These are phyloP conservation scores for Claviceps quebecensis DNA, from an alignment of 2,329 filamentous ascomycete species.

Conservation along the genomic window DNA sequence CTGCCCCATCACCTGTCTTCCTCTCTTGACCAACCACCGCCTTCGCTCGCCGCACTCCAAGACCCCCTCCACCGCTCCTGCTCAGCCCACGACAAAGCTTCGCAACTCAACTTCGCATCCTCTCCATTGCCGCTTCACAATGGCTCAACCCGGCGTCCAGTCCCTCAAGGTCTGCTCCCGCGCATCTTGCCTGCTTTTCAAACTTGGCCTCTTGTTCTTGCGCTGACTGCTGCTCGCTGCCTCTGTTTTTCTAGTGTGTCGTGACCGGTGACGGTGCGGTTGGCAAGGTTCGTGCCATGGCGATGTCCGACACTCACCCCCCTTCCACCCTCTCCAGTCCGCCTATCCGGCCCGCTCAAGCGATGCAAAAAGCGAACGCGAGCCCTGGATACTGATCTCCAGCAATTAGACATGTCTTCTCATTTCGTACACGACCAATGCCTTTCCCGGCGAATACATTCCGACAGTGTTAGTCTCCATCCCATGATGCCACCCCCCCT, in stretches of 20 bases:
- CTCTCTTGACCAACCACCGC: neutral
- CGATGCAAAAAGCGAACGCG: neutral
- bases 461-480: conserved; percentile 71
- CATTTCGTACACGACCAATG: conserved; percentile 98
- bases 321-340: neutral
- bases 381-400: neutral
- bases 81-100: conserved; percentile 1
- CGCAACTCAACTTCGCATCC: neutral
- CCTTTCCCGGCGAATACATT: conserved; percentile 99
- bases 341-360: neutral
- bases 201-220: conserved; percentile 5
- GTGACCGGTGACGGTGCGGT: conserved; percentile 99
- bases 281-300: conserved; percentile 48
- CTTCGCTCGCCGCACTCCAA: conserved; percentile 2
- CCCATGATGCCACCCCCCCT: conserved; percentile 2
- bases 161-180: conserved; percentile 63
- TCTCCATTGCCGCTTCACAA: conserved; percentile 23
- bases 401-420: conserved; percentile 79
- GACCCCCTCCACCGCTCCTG: conserved; percentile 4
- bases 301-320: neutral
- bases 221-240: conserved; percentile 14
- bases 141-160: conserved; percentile 75
- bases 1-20: neutral
- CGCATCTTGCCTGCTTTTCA: neutral
- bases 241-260: conserved; percentile 56